Percentiles rank a stretch among this genome's conserved stretches.
phyloP scores from a whole-genome alignment of 768 basidiomycete species.

The Leccinum obscurum region DNA sequence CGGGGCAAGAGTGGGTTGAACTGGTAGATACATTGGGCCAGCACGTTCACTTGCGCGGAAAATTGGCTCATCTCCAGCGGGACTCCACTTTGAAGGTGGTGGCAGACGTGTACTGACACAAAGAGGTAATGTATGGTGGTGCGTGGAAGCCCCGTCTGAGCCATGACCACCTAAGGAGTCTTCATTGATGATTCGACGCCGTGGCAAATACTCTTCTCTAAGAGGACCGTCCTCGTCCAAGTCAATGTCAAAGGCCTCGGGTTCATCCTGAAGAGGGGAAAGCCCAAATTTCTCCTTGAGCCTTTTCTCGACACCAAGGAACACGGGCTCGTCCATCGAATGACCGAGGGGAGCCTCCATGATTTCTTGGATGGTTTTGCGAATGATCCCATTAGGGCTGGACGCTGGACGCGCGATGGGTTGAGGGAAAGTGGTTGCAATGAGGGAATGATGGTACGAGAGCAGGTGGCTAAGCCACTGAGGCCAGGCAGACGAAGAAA shows the following conservation, averaged over 20 bases:
- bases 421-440: conserved; percentile 61
- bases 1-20: conserved; percentile 50
- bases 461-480: conserved; percentile 69
- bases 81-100: conserved; percentile 81
- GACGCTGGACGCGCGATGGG: conserved; percentile 78
- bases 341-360: conserved; percentile 47
- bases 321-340: conserved; percentile 54
- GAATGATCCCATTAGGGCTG: conserved; percentile 68
- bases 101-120: conserved; percentile 45
- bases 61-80: conserved; percentile 76
- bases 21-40: conserved; percentile 63
- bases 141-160: conserved; percentile 1
- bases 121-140: conserved; percentile 9
- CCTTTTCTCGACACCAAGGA: conserved; percentile 70
- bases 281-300: conserved; percentile 52
- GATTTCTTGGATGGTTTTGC: conserved; percentile 69
- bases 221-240: conserved; percentile 83
- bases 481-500: conserved; percentile 64
- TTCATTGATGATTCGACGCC: conserved; percentile 46
- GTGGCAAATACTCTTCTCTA: conserved; percentile 77
- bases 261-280: conserved; percentile 38
- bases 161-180: conserved; percentile 5
- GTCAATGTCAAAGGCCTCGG: conserved; percentile 67
- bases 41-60: conserved; percentile 51
- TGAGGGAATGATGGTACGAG: conserved; percentile 63